phyloP scores from a whole-genome alignment of 2,329 filamentous ascomycete genomes.

The Penicillium janthinellum region DNA sequence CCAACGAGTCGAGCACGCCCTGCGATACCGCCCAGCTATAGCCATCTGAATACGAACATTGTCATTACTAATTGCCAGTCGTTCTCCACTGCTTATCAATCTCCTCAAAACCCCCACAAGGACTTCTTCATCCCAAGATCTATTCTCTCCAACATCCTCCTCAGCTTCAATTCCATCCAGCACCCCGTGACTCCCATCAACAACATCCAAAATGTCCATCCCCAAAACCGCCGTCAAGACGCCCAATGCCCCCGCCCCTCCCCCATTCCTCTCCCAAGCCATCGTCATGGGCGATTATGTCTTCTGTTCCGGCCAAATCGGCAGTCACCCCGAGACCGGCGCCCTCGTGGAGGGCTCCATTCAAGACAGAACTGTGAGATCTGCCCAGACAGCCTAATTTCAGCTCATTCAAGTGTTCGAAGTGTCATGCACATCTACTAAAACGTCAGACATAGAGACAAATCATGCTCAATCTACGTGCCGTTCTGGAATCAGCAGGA shows the following conservation, averaged over 20 bases:
- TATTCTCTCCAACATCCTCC: neutral
- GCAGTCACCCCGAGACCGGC: constrained; percentile 55
- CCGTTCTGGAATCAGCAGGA: constrained; percentile 61
- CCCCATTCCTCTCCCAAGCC: constrained; percentile 59
- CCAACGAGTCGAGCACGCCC: neutral
- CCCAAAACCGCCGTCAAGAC: constrained; percentile 38
- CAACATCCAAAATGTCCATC: constrained; percentile 11
- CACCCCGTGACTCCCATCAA: neutral
- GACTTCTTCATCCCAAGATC: neutral
- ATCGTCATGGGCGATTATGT: constrained; percentile 64
- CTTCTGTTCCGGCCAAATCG: constrained; percentile 67
- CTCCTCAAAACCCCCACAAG: too few species aligned
- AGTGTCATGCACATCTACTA: neutral
- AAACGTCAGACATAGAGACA: constrained; percentile 44
- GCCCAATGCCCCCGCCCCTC: constrained; percentile 50
- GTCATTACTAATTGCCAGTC: neutral
- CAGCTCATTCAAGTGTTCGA: too few species aligned
- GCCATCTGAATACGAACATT: neutral
- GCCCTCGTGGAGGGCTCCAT: constrained; percentile 59
- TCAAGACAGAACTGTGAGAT: constrained; percentile 54
- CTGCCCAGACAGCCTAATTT: neutral
- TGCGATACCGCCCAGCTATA: neutral
- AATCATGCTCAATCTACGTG: constrained; percentile 56
- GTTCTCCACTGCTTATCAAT: neutral
- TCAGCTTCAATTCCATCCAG: neutral